These are phyloP conservation scores for Laguncularia racemosa DNA, from an alignment of 345 rosid species.

Conservation along the genomic window DNA sequence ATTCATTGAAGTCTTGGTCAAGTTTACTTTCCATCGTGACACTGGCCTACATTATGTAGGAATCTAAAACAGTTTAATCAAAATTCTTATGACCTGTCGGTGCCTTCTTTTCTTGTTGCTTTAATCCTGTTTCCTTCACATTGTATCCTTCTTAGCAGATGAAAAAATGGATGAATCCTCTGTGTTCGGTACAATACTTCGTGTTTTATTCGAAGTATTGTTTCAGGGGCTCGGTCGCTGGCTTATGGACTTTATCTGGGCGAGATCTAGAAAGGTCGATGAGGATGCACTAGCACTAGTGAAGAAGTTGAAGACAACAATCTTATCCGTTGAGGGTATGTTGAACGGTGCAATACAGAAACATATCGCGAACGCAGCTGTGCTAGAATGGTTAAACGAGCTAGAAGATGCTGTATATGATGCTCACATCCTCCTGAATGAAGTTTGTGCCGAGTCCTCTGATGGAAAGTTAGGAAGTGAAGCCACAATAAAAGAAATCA, in stretches of 20 bases:
- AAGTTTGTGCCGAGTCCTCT: not conserved
- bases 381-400: constrained; percentile 10
- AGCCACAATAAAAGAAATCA: not conserved
- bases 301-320: constrained; percentile 4
- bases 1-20: too few species aligned
- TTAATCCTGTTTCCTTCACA: too few species aligned
- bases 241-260: not conserved
- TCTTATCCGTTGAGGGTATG: constrained; percentile 5
- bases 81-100: too few species aligned
- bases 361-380: constrained; percentile 3
- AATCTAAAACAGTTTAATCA: too few species aligned
- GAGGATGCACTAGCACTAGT: not conserved
- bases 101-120: too few species aligned
- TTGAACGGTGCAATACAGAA: constrained; percentile 13
- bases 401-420: constrained; percentile 11
- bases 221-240: constrained; percentile 5
- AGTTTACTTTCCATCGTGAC: too few species aligned
- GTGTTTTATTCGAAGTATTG: constrained; percentile 11
- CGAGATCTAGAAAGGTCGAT: not conserved
- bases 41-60: too few species aligned
- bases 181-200: constrained; percentile 3
- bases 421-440: constrained; percentile 15
- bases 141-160: too few species aligned
- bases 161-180: not conserved
- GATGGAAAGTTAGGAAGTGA: not conserved